Base-by-base conservation (phyloP, 164 flowering plant genomes). In the Nelumbo lutea region DNA sequence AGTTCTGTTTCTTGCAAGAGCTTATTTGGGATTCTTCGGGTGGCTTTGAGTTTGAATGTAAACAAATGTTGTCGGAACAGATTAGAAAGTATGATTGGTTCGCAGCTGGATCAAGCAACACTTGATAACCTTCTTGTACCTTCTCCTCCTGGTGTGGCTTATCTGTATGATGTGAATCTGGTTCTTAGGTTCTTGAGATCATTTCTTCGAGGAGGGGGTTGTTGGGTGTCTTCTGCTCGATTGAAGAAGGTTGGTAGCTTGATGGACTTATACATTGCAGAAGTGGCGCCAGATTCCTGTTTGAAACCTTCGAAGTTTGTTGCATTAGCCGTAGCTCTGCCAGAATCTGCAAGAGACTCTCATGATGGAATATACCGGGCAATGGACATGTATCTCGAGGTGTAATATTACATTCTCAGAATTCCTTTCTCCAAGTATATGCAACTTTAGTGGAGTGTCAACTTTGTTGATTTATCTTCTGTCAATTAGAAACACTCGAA, bases 301-400 rank as follows among this genome's bases (percentile, higher is more conserved):
- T 67, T 94, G 67, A 88, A 78, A 72, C 86, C 95, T 56, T 80
- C 86, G 1, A 90, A 87, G 76, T 88, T 94, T 66, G 68, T 78
- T 51, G 86, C 82, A 27, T 79, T 91, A 11, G 73, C 72, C 39
- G 77, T 43, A 55, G 79, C 82, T n/a, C 69, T 94, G 50, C 97
- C 98, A 9, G 90, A 88, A 74, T 79, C 79, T 38, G 88, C 91
- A 10, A 81, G 94, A 75, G 87, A 86, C 65, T 87, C 88, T 43
- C 78, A 76, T 73, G 95, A 94, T 76, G 81, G 62, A 38, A 74
- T 94, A 1, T 90, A 86, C 75, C 79, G 68, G 42, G 89, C 97
- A 43, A 77, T 87, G 14, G 86, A 90, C 73, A 72, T 89, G 73
- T 94, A 90, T 72, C 78, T 94, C 14, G 78, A 90, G 97, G 98